Evolutionary conservation across 495 filamentous ascomycete species (phyloP).

Genomic region (Cercophora samala): DNA sequence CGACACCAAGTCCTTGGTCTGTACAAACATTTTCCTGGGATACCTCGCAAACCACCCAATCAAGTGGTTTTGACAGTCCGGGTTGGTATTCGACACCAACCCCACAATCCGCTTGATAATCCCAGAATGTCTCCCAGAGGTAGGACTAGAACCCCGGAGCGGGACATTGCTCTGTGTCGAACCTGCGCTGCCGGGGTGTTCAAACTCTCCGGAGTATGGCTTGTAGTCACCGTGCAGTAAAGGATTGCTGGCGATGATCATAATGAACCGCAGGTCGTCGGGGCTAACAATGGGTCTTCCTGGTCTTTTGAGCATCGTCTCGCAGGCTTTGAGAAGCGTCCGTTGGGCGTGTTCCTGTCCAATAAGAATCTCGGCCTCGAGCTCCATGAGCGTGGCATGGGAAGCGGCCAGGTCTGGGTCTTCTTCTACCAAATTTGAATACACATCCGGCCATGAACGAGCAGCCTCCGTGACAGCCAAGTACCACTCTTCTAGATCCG

Average conservation of each 20-base stretch:
- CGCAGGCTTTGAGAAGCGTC: slow-evolving; percentile 75
- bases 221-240: slow-evolving; percentile 54
- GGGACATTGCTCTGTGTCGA: slow-evolving; percentile 12
- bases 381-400: slow-evolving; percentile 39
- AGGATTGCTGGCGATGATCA: slow-evolving; percentile 85
- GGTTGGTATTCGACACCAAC: slow-evolving; percentile 69
- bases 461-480: slow-evolving; percentile 59
- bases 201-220: slow-evolving; percentile 34
- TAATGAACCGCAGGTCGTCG: slow-evolving; percentile 71
- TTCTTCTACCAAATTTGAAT: slow-evolving; percentile 42
- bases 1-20: slow-evolving; percentile 68
- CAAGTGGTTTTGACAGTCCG: slow-evolving; percentile 76
- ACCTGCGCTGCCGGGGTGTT: slow-evolving; percentile 23
- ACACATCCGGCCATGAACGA: slow-evolving; percentile 55
- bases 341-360: slow-evolving; percentile 65
- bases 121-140: slow-evolving; percentile 64
- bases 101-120: slow-evolving; percentile 86
- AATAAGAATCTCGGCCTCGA: slow-evolving; percentile 61
- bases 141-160: slow-evolving; percentile 27
- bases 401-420: slow-evolving; percentile 24
- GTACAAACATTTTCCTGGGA: slow-evolving; percentile 64
- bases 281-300: slow-evolving; percentile 65
- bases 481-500: slow-evolving; percentile 71
- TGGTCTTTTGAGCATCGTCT: slow-evolving; percentile 82
- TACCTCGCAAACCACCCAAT: slow-evolving; percentile 81